These are phyloP conservation scores for Daphne laureola DNA, from an alignment of 441 rosid species.

Conservation along the genomic window DNA sequence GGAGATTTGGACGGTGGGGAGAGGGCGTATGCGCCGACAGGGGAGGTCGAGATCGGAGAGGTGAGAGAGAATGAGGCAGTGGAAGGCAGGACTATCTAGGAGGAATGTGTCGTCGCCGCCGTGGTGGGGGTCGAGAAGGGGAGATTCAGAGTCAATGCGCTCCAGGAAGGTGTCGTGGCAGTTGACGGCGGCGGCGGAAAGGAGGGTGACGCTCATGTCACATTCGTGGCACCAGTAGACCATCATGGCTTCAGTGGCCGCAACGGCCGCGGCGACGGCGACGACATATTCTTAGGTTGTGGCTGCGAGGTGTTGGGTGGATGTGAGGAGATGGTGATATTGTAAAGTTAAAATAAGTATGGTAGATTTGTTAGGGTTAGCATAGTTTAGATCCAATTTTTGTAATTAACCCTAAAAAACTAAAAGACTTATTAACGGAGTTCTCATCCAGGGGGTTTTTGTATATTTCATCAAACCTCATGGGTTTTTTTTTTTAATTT, in stretches of 20 bases:
- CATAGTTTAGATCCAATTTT: no score
- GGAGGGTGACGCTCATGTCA: constrained; percentile 45
- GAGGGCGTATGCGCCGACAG: constrained; percentile 4
- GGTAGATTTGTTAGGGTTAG: no score
- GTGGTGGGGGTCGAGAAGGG: constrained; percentile 13
- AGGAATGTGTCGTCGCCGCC: constrained; percentile 32
- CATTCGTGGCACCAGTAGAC: constrained; percentile 64
- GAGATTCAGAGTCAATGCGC: constrained; percentile 37
- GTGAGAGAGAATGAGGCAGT: constrained; percentile 28
- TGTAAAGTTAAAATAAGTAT: no score
- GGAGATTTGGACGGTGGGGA: constrained; percentile 21
- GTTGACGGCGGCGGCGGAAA: constrained; percentile 16
- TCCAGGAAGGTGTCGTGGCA: constrained; percentile 34
- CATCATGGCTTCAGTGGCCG: neutral
- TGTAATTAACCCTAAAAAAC: no score
- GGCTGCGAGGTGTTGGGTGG: no score
- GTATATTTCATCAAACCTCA: no score
- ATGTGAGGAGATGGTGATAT: no score
- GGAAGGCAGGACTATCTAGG: constrained; percentile 37
- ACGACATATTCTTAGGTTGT: no score
- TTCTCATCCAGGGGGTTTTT: no score
- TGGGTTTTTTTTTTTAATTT: no score
- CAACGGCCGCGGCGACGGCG: no score
- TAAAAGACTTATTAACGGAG: no score
- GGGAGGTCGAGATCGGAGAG: constrained; percentile 9